These are phyloP conservation scores for Eucalyptus sp. DNA, from an alignment of 345 rosid species.

Conservation along the genomic window DNA sequence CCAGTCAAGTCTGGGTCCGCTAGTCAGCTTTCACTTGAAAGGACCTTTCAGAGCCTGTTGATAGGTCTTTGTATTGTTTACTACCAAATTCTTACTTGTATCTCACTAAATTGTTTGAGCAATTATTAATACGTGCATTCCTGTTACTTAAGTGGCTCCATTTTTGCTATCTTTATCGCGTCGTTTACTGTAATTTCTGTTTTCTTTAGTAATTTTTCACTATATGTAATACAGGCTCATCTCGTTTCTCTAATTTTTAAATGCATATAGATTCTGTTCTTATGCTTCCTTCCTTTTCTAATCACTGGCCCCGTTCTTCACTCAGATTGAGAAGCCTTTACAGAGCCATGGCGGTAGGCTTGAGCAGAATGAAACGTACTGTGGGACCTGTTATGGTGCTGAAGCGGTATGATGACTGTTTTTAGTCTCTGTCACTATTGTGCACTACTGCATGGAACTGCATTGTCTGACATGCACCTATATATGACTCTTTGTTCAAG, in stretches of 20 bases:
- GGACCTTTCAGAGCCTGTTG: neutral
- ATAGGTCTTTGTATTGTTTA: neutral
- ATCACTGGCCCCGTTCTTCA: neutral
- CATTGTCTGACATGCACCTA: neutral
- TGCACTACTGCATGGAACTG: neutral
- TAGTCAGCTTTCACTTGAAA: neutral
- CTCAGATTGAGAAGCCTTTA: conserved; percentile 49
- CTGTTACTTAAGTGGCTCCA: neutral
- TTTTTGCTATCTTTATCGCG: neutral
- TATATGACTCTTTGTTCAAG: neutral
- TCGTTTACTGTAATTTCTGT: neutral
- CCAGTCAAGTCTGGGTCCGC: neutral
- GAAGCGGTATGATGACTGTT: conserved; percentile 23
- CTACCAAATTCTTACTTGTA: neutral
- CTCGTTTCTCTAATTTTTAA: neutral
- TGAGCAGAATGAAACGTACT: conserved; percentile 47
- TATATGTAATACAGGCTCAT: neutral
- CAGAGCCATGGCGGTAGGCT: conserved; percentile 70
- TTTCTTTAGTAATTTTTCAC: neutral
- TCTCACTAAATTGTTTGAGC: neutral
- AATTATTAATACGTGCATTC: neutral
- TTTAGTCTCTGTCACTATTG: neutral
- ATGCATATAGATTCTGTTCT: neutral
- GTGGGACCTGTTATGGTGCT: conserved; percentile 67
- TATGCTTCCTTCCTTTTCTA: neutral